Evolutionary conservation across 2,329 filamentous ascomycete genomes (phyloP), one percentile per base, ranked within the genome.

Genomic region (Colletotrichum truncatum): DNA sequence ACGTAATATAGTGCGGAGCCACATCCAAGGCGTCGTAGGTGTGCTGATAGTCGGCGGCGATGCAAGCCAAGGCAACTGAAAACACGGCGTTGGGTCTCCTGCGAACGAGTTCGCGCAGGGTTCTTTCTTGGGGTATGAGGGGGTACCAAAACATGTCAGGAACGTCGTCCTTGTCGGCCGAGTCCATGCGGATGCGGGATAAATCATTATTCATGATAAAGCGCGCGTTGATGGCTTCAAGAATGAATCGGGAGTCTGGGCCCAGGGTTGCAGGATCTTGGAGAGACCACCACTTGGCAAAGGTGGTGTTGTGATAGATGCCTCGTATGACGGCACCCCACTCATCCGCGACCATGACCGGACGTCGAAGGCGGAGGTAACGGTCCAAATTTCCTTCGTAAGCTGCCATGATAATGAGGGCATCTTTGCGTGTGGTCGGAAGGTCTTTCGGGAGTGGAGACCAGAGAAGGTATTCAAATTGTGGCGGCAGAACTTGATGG

Each of bases 231-330:
- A 74, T 69, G 6, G 73, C 74, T 14, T 39, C 32, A 6, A 28
- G 23, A 11, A n/a, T 53, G 23, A 4, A 49, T 6, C 21, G 28
- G 6, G 25, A 28, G 25, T 30, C 23, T 6, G 25, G 14, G 7
- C 14, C 39, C 18, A n/a, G n/a, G n/a, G n/a, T 34, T 14, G 14
- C n/a, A 16, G 12, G 4, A n/a, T 21, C 10, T 11, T 67, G 54
- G n/a, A 43, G 9, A 11, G 51, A 41, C 69, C 69, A 74, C 75
- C 76, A 80, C 12, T 70, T 70, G 1, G 77, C 78, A 66, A 78
- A 80, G 39, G 74, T 67, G 6, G 74, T 69, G 54, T 76, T 72
- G 67, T 80, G 75, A 54, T 80, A 78, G 30, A 80, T 76, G 6
- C 77, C 78, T 4, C 70, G 72, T 7, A 30, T 6, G n/a, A 54